Conservation (phyloP, 2,329 filamentous ascomycete genomes). For the Paecilomyces fulvus region DNA sequence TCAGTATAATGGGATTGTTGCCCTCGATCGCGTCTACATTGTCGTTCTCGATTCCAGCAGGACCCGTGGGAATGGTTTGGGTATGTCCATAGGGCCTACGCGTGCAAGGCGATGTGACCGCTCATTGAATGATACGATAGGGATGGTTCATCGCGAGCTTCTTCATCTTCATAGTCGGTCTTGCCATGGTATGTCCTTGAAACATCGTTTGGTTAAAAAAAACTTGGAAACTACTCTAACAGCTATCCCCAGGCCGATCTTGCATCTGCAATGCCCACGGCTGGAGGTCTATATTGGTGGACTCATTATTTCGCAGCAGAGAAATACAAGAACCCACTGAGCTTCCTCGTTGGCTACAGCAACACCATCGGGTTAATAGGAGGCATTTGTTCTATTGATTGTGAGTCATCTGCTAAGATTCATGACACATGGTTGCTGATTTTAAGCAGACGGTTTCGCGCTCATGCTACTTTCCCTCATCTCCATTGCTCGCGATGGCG, state of each 20-base stretch:
- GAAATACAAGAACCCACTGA: constrained; percentile 48
- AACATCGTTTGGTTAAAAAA: background rate
- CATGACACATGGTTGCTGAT: constrained; percentile 7
- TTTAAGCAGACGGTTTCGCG: constrained; percentile 37
- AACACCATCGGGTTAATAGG: constrained; percentile 55
- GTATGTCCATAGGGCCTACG: constrained; percentile 19
- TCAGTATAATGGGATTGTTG: constrained; percentile 53
- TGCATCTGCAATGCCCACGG: constrained; percentile 50
- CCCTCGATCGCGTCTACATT: constrained; percentile 54
- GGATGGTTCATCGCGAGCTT: constrained; percentile 51
- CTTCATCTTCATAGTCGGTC: constrained; percentile 51
- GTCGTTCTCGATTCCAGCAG: constrained; percentile 50
- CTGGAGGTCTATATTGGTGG: constrained; percentile 52
- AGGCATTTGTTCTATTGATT: constrained; percentile 55
- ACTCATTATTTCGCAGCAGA: constrained; percentile 52
- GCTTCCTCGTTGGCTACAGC: constrained; percentile 53
- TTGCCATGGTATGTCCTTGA: constrained; percentile 45
- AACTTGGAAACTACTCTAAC: background rate
- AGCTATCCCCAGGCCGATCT: constrained; percentile 35
- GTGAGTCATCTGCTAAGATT: constrained; percentile 14
- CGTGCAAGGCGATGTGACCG: background rate
- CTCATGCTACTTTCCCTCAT: constrained; percentile 53
- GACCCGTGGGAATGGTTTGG: constrained; percentile 55
- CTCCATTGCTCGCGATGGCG: constrained; percentile 48
- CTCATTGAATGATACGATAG: constrained; percentile 13